These are phyloP conservation scores for Gastrodia elata DNA, from an alignment of 106 monocot species.

Conservation along the genomic window DNA sequence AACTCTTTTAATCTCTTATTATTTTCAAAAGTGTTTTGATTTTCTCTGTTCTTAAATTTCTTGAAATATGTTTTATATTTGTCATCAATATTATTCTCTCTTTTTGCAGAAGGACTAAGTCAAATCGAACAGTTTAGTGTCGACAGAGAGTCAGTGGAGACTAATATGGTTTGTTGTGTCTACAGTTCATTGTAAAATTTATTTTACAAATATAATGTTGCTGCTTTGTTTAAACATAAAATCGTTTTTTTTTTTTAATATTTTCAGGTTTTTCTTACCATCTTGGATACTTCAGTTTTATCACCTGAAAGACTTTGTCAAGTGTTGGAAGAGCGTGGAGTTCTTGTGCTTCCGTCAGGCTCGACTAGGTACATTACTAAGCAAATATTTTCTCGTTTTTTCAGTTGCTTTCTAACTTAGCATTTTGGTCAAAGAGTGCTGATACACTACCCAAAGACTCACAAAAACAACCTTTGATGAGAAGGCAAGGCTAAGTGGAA, in stretches of 20 bases:
- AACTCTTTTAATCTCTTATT: background rate
- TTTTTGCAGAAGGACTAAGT: conserved; percentile 59
- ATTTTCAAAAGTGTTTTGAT: background rate
- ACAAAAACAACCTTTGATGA: too few species aligned
- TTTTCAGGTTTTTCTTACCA: conserved; percentile 67
- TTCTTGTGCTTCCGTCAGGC: conserved; percentile 66
- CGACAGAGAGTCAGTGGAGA: conserved; percentile 54
- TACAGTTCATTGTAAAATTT: background rate
- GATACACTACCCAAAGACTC: too few species aligned
- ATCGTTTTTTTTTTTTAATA: background rate
- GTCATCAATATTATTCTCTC: background rate
- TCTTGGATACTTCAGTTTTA: conserved; percentile 23
- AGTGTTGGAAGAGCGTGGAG: conserved; percentile 60
- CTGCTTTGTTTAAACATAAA: background rate
- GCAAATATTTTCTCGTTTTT: background rate
- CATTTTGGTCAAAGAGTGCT: too few species aligned
- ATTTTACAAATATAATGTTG: conserved; percentile 5
- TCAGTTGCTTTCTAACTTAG: too few species aligned
- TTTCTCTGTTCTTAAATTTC: background rate
- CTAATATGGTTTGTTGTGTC: conserved; percentile 80
- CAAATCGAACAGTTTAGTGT: conserved; percentile 55
- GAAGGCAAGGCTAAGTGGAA: too few species aligned
- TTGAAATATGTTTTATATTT: background rate
- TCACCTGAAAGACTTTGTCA: conserved; percentile 62
- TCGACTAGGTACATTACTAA: conserved; percentile 36